Percentiles rank a stretch among this genome's conserved stretches.
These are phyloP conservation scores for Kodamaea laetipori DNA, from an alignment of 805 yeast species.

Conservation along the genomic window DNA sequence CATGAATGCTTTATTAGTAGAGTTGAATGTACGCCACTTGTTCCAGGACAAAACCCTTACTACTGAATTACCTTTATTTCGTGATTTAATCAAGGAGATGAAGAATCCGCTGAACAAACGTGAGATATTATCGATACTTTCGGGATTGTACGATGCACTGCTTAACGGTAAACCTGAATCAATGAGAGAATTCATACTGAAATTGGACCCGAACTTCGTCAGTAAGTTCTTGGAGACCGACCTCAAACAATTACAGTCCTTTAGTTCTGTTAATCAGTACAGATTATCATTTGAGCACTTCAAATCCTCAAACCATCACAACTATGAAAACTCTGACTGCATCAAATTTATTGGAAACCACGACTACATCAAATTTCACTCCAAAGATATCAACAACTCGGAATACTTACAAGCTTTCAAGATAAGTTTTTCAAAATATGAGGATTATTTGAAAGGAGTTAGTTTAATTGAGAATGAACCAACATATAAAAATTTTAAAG, in stretches of 20 bases:
- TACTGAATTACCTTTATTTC: slow-evolving; percentile 18
- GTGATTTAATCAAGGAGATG: slow-evolving; percentile 23
- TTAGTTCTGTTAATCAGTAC: slow-evolving; percentile 26
- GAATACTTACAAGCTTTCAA: slow-evolving; percentile 26
- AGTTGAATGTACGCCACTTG: slow-evolving; percentile 28
- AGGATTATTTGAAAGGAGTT: neutral
- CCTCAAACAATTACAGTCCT: slow-evolving; percentile 19
- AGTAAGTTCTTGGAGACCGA: slow-evolving; percentile 14
- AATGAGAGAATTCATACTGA: slow-evolving; percentile 18
- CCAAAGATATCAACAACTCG: slow-evolving; percentile 18
- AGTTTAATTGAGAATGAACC: neutral
- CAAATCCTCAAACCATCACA: slow-evolving; percentile 37
- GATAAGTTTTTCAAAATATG: slow-evolving; percentile 5
- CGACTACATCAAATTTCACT: slow-evolving; percentile 18
- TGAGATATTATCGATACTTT: slow-evolving; percentile 22
- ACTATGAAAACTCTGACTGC: slow-evolving; percentile 34
- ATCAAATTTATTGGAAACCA: slow-evolving; percentile 20
- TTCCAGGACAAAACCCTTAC: slow-evolving; percentile 13
- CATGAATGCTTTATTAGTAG: slow-evolving; percentile 30
- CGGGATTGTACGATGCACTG: slow-evolving; percentile 10
- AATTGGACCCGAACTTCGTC: slow-evolving; percentile 16
- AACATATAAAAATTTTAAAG: neutral
- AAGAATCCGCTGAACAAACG: slow-evolving; percentile 18
- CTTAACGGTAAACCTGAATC: slow-evolving; percentile 15
- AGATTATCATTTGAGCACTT: slow-evolving; percentile 26